Percentiles rank a stretch among this genome's conserved stretches.
Conservation (phyloP, 306 rosid species). For the Quercus dentata region DNA sequence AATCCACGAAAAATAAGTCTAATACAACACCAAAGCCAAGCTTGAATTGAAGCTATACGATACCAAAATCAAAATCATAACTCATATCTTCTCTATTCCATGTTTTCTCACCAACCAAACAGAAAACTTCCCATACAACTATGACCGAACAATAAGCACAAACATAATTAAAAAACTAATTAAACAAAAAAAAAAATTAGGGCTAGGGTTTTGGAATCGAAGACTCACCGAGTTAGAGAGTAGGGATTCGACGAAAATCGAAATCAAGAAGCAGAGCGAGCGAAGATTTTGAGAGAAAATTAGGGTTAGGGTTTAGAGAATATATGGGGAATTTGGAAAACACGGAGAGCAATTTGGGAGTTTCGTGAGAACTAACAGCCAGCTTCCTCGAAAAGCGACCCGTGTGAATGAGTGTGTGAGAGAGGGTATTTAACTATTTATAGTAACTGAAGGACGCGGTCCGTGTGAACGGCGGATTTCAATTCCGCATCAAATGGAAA, state of each 20-base stretch:
- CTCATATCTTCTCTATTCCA: not conserved
- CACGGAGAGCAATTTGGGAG: not conserved
- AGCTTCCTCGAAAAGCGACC: not conserved
- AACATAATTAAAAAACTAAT: not conserved
- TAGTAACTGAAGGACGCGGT: no score
- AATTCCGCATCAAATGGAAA: not conserved
- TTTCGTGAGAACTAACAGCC: not conserved
- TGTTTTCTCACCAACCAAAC: not conserved
- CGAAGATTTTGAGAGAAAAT: not conserved
- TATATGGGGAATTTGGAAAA: not conserved
- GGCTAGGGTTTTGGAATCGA: not conserved
- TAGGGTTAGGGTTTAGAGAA: not conserved
- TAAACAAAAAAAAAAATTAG: not conserved
- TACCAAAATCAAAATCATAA: not conserved
- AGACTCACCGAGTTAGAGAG: not conserved
- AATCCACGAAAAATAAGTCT: not conserved
- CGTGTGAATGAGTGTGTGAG: no score
- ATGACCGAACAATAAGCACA: not conserved
- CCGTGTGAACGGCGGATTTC: slow-evolving; percentile 18
- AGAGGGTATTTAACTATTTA: no score
- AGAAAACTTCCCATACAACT: not conserved
- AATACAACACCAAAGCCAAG: not conserved
- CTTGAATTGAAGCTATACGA: not conserved
- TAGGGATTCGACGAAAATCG: not conserved
- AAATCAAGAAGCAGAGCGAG: not conserved